Conservation (phyloP, 768 basidiomycete species). For the Tremella yokohamensis region DNA sequence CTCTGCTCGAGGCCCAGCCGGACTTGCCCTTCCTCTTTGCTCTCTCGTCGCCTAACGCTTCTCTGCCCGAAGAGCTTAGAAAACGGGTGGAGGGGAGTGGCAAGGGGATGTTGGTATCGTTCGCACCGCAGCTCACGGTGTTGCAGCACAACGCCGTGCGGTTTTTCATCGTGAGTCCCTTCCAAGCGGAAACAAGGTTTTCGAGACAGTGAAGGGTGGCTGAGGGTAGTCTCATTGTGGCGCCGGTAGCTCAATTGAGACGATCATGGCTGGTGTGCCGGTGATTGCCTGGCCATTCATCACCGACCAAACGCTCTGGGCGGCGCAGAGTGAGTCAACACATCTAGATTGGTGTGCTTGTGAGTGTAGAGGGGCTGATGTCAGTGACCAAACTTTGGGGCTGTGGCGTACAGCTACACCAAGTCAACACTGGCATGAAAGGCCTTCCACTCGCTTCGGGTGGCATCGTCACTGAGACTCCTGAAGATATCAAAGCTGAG, state of each 20-base stretch:
- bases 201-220: neutral
- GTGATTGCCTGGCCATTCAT: conserved; percentile 6
- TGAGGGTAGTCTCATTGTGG: conserved; percentile 4
- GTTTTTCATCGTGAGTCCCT: conserved; percentile 9
- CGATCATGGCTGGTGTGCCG: conserved; percentile 2
- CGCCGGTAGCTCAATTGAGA: neutral
- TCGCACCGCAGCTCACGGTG: conserved; percentile 5
- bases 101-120: neutral
- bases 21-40: neutral
- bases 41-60: neutral
- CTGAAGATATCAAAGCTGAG: conserved; percentile 2
- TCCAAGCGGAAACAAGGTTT: neutral
- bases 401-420: conserved; percentile 2
- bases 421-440: conserved; percentile 6
- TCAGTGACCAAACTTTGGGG: neutral
- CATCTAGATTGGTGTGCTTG: neutral
- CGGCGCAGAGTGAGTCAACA: neutral
- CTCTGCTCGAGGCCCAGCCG: neutral
- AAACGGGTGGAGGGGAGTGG: neutral
- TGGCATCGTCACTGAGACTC: neutral
- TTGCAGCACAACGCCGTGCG: conserved; percentile 1
- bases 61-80: neutral
- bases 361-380: neutral
- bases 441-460: conserved; percentile 2
- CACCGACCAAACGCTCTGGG: conserved; percentile 1